Base-by-base conservation (phyloP, 2,329 filamentous ascomycete species). In the Colletotrichum horii region DNA sequence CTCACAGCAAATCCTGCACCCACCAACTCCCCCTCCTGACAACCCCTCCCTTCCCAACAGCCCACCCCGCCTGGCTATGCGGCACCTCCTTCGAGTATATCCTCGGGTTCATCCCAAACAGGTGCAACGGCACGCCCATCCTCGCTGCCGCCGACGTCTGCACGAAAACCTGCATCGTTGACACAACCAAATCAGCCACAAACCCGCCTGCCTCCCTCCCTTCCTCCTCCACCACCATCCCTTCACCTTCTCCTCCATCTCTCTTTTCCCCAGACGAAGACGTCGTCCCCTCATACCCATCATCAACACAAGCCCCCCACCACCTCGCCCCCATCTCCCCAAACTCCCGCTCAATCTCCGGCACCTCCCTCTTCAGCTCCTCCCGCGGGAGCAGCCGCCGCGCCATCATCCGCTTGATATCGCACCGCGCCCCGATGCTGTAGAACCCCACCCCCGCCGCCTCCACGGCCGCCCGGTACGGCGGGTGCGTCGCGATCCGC, bases 101-200 rank as follows among this genome's bases (percentile, higher is more conserved):
- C 43, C 75, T 66, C 38, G 68, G 72, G 19, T 77, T 90, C 84
- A 93, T 94, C 81, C 94, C 94, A 91, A 94, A 94, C 77, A 94
- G 83, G 79, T 91, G 90, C n/a, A 92, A 79, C 2, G 91, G 91
- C 48, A 92, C 87, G 0, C 90, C 90, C n/a, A 92, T 78, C 73
- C 88, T 87, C 81, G 92, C 89, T 1, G 90, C 91, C 56, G 78
- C 80, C 52, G 81, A 80, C 3, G 80, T 69, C 71, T 81, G 79
- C 11, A 78, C 79, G 28, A 78, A 81, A 64, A 78, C 78, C 2
- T 77, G 78, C n/a, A 80, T 80, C 66, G 80, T 80, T 7, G 80
- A 79, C 19, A 81, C 76, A 34, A 81, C 79, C 22, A 77, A 76
- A 32, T 81, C 80, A 14, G 80, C 80, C 22, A 80, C 77, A 62